These are phyloP conservation scores for Myriosclerotinia scirpicola DNA, from an alignment of 2,329 filamentous ascomycete genomes.

Conservation along the genomic window DNA sequence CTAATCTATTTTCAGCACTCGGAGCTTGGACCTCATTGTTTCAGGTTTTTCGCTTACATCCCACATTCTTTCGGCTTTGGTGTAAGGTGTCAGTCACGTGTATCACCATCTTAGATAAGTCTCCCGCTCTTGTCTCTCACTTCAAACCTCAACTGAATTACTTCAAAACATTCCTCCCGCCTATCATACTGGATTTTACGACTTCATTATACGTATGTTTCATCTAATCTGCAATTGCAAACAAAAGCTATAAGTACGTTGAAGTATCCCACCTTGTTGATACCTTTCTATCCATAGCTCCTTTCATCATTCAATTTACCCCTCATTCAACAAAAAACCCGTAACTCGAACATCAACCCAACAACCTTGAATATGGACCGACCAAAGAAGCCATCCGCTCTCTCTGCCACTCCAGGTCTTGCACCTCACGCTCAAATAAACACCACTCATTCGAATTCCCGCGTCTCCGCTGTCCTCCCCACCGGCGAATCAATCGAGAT, in stretches of 20 bases:
- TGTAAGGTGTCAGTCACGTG: neutral
- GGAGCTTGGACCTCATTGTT: slow-evolving; percentile 12
- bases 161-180: neutral
- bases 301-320: slow-evolving; percentile 17
- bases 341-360: slow-evolving; percentile 17
- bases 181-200: neutral
- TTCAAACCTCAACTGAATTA: slow-evolving; percentile 14
- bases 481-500: slow-evolving; percentile 85
- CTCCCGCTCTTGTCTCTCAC: slow-evolving; percentile 2
- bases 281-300: neutral
- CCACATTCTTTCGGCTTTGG: slow-evolving; percentile 18
- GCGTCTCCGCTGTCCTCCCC: slow-evolving; percentile 76
- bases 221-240: neutral
- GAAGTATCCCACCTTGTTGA: slow-evolving; percentile 9
- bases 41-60: slow-evolving; percentile 25
- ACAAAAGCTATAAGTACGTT: neutral
- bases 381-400: slow-evolving; percentile 76
- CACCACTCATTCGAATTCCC: slow-evolving; percentile 68
- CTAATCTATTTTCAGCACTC: slow-evolving; percentile 3
- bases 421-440: slow-evolving; percentile 75
- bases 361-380: slow-evolving; percentile 65
- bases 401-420: slow-evolving; percentile 70
- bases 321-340: slow-evolving; percentile 5
- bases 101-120: slow-evolving; percentile 2
- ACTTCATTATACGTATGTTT: neutral